phyloP scores from a whole-genome alignment of 2,329 filamentous ascomycete genomes.

The Aspergillus quadricinctus region DNA sequence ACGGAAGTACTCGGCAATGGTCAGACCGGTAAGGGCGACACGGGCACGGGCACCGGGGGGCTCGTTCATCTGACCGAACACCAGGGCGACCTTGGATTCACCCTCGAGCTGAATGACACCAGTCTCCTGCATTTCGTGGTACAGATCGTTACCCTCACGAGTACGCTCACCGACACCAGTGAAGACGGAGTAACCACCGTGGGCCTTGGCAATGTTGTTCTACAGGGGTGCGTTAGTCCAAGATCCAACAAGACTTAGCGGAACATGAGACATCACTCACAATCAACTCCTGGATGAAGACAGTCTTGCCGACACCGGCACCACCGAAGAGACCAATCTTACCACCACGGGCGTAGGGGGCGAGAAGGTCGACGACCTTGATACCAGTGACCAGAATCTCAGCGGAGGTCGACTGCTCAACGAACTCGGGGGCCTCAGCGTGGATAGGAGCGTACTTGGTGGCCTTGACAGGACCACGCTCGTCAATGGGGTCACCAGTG shows the following conservation, averaged over 20 bases:
- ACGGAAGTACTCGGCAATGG: constrained; percentile 70
- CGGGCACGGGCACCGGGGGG: constrained; percentile 98
- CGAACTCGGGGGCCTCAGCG: constrained; percentile 86
- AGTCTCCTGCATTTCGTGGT: constrained; percentile 99
- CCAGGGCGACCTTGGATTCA: constrained; percentile 98
- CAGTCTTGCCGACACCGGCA: constrained; percentile 99
- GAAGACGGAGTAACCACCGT: constrained; percentile 99
- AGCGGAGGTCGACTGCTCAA: constrained; percentile 91
- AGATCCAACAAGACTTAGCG: background rate
- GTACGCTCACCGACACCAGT: constrained; percentile 99
- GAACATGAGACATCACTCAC: constrained; percentile 43
- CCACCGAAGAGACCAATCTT: constrained; percentile 99
- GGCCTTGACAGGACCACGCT: constrained; percentile 96
- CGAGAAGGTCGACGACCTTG: constrained; percentile 99
- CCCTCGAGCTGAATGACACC: constrained; percentile 98
- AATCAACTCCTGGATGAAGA: constrained; percentile 99
- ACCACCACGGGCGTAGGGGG: constrained; percentile 99
- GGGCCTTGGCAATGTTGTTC: constrained; percentile 99
- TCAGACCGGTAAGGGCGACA: constrained; percentile 91
- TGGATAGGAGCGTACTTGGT: constrained; percentile 87
- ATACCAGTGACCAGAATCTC: constrained; percentile 99
- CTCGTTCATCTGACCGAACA: constrained; percentile 99
- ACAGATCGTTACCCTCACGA: constrained; percentile 99
- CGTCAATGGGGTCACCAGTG: constrained; percentile 99
- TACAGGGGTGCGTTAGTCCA: constrained; percentile 24